A percentile compares a stretch with the other conserved stretches of the same genome.
Evolutionary conservation across 2,329 filamentous ascomycete species (phyloP).

Genomic region (Beauveria medogensis): DNA sequence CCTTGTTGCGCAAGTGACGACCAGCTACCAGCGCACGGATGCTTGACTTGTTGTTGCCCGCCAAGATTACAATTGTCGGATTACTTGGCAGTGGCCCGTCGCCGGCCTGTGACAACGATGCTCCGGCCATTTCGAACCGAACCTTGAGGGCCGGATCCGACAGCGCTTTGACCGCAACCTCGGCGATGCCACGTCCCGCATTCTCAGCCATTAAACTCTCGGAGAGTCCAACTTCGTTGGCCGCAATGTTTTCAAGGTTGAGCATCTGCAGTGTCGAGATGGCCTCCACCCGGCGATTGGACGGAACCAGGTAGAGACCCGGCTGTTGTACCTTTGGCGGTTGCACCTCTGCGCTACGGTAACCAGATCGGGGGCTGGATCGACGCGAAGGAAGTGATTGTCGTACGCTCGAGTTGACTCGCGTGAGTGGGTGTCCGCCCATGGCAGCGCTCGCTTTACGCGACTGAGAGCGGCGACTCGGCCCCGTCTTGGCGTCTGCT

Average conservation of each 20-base stretch:
- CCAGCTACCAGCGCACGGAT: constrained; percentile 77
- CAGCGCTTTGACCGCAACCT: constrained; percentile 67
- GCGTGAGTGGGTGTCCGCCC: constrained; percentile 34
- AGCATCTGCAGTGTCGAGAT: constrained; percentile 77
- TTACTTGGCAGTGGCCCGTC: constrained; percentile 22
- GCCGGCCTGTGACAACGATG: constrained; percentile 18
- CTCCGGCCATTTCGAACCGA: constrained; percentile 37
- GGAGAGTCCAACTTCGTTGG: constrained; percentile 76
- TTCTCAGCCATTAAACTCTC: constrained; percentile 92
- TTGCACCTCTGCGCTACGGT: constrained; percentile 25
- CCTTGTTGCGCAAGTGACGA: constrained; percentile 78
- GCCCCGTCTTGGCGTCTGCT: constrained; percentile 44
- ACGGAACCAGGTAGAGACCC: constrained; percentile 46
- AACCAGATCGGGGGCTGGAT: constrained; percentile 23
- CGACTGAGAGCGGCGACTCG: constrained; percentile 44
- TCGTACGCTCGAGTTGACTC: constrained; percentile 41
- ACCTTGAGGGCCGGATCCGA: constrained; percentile 52
- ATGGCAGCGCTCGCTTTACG: constrained; percentile 43
- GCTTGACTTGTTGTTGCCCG: constrained; percentile 89
- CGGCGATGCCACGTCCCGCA: constrained; percentile 78
- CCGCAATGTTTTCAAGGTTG: constrained; percentile 84
- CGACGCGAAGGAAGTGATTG: constrained; percentile 23
- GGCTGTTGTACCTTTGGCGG: constrained; percentile 27
- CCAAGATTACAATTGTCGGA: constrained; percentile 62
- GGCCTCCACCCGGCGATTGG: constrained; percentile 50